Percentiles rank a stretch among this genome's conserved stretches.
Conservation (phyloP, 345 rosid genomes). For the Euclidium syriacum region DNA sequence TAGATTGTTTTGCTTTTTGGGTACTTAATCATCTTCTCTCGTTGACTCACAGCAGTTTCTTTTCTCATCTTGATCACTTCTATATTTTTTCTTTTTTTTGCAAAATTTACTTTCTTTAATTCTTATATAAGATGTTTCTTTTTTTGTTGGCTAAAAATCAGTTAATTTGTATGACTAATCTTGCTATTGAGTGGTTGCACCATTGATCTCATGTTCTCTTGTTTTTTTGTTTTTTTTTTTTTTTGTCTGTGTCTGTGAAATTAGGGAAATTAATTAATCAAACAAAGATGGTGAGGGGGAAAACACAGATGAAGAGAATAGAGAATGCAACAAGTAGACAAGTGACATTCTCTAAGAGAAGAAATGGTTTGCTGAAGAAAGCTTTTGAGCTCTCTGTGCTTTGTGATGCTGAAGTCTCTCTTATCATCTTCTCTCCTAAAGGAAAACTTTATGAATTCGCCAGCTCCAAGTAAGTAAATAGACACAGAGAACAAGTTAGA, state of each 20-base stretch:
- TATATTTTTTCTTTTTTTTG: not conserved
- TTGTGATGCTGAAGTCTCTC: slow-evolving; percentile 75
- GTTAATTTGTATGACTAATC: not conserved
- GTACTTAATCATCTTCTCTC: slow-evolving; percentile 15
- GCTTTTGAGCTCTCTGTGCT: slow-evolving; percentile 78
- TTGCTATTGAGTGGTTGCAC: slow-evolving; percentile 18
- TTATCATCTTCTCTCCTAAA: slow-evolving; percentile 65
- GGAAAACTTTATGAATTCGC: slow-evolving; percentile 70
- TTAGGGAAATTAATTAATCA: not conserved
- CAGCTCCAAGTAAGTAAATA: slow-evolving; percentile 43
- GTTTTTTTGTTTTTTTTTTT: not conserved
- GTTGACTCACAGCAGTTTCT: slow-evolving; percentile 25
- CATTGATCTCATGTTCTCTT: slow-evolving; percentile 12
- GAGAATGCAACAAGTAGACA: slow-evolving; percentile 79
- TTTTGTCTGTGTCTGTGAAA: not conserved
- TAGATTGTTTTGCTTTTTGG: slow-evolving; percentile 20
- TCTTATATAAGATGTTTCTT: not conserved
- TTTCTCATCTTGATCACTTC: not conserved
- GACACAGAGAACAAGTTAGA: not conserved
- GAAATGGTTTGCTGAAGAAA: slow-evolving; percentile 70
- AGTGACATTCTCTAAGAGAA: slow-evolving; percentile 74
- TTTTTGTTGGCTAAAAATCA: not conserved
- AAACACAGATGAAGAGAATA: slow-evolving; percentile 71
- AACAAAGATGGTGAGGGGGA: slow-evolving; percentile 63
- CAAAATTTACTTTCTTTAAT: not conserved